Evolutionary conservation across 371 early-diverging fungal species (phyloP), one percentile per base, ranked within the genome.

Genomic region (Saksenaea vasiformis): DNA sequence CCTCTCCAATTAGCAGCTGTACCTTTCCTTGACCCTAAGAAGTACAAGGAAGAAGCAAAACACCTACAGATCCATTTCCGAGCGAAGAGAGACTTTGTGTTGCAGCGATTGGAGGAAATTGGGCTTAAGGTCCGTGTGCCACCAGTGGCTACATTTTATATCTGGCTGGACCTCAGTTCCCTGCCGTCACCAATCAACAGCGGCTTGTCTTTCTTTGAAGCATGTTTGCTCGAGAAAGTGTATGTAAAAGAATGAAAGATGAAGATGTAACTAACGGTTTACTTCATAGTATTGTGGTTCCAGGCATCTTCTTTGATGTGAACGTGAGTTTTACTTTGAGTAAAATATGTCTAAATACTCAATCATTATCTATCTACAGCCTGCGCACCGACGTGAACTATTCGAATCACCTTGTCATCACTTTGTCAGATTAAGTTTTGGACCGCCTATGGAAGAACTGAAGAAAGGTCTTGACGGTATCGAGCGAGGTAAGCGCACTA

Each of bases 231-330:
- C 26, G 79, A 83, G 41, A 80, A 80, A 68, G 80, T 83, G 73
- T 69, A 72, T 22, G 53, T 43, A n/a, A 28, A 22, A 43, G 11
- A 13, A 7, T 56, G 64, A 61, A 51, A 26, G 24, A 26, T 26
- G 36, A 31, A 22, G 38, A 8, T 19, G 27, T 26, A n/a, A 36
- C 24, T 26, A 4, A 10, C 10, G 19, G 39, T 26, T 58, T 41
- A 38, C 26, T 24, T 56, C 36, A 54, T 59, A 71, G 71, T 17
- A 72, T 68, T 56, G 63, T 77, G n/a, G 82, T 80, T 27, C 80
- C 80, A n/a, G 80, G 78, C 41, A 77, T 80, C 41, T 79, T 79
- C 69, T 83, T 83, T 56, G 83, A 83, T 64, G 74, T 83, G 41
- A 83, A 83, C 31, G 76, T 75, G 72, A 70, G 72, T 58, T 44